A percentile compares a stretch with the other conserved stretches of the same genome.
Conservation (phyloP, 768 basidiomycete genomes). For the Tricholoma matsutake region DNA sequence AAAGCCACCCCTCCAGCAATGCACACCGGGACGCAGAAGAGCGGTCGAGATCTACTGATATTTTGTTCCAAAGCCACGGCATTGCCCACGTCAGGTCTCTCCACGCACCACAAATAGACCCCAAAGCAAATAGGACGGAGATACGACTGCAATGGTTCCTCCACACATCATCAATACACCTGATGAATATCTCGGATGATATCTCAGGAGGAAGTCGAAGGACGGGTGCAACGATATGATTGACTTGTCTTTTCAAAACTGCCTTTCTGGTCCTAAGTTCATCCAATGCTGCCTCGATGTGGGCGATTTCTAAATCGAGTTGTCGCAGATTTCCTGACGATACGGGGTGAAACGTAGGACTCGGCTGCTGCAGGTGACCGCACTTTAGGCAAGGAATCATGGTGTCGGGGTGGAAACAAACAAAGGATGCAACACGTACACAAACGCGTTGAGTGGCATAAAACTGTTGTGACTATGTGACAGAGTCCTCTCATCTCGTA, state of each 20-base stretch:
- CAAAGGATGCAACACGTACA: constrained; percentile 34
- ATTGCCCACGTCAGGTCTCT: background rate
- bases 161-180: background rate
- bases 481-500: constrained; percentile 4
- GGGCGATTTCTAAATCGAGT: too few species aligned
- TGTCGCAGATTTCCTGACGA: too few species aligned
- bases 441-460: constrained; percentile 23
- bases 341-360: too few species aligned
- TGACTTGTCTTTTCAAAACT: too few species aligned
- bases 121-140: background rate
- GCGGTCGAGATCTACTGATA: background rate
- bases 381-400: too few species aligned
- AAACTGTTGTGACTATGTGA: constrained; percentile 17
- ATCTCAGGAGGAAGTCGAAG: background rate
- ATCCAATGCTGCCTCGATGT: too few species aligned
- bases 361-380: too few species aligned
- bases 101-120: background rate
- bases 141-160: too few species aligned
- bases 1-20: too few species aligned
- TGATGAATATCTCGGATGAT: background rate
- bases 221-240: background rate
- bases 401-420: constrained; percentile 13
- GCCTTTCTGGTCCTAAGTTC: too few species aligned
- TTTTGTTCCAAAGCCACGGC: background rate
- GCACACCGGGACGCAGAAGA: too few species aligned